These are phyloP conservation scores for Talaromyces verruculosus DNA, from an alignment of 2,329 filamentous ascomycete genomes.

Conservation along the genomic window DNA sequence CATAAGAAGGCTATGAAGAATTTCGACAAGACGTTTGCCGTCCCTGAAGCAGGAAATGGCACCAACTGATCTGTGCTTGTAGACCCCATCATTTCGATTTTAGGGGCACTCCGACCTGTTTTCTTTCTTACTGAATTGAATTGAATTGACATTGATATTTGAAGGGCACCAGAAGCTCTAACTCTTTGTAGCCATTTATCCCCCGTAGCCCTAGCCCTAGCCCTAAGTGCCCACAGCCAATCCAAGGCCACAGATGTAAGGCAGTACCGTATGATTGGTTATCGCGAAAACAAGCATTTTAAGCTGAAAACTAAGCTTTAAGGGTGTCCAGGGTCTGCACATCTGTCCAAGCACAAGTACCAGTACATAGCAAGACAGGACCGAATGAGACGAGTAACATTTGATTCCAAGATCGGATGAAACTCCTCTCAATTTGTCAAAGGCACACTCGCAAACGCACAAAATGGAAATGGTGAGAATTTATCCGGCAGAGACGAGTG, in stretches of 20 bases:
- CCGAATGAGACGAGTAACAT: background rate
- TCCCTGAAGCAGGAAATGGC: background rate
- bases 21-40: background rate
- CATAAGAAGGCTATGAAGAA: constrained; percentile 5
- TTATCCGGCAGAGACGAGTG: background rate
- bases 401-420: background rate
- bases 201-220: constrained; percentile 1
- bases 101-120: background rate
- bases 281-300: background rate
- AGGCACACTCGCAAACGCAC: background rate
- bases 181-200: background rate
- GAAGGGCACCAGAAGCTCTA: background rate
- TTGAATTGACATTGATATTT: background rate
- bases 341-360: no score
- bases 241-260: background rate
- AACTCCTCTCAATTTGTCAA: background rate
- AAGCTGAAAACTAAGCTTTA: background rate
- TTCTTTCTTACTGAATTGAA: background rate
- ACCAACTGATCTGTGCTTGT: background rate
- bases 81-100: background rate
- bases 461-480: background rate
- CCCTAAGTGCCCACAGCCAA: background rate
- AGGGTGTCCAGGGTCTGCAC: background rate
- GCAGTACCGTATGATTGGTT: background rate
- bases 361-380: background rate